phyloP scores from a whole-genome alignment of 2,329 filamentous ascomycete species.

The Curvularia sp. region DNA sequence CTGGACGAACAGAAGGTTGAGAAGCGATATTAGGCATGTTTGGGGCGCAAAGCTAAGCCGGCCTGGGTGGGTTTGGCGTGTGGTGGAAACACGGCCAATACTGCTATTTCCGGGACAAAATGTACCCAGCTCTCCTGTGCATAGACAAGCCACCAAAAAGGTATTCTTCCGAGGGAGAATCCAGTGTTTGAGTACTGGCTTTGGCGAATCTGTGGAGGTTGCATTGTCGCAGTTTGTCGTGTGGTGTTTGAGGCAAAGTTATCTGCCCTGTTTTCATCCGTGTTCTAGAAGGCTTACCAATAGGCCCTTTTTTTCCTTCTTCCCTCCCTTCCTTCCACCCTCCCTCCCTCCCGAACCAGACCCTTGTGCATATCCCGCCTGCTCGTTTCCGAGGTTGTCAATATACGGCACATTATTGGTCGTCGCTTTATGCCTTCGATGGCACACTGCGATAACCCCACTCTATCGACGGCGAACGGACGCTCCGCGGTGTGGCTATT shows the following conservation, averaged over 20 bases:
- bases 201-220: not conserved
- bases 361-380: not conserved
- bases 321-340: not conserved
- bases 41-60: constrained; percentile 1
- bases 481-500: constrained; percentile 3
- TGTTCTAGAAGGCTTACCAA: not conserved
- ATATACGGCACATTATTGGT: not conserved
- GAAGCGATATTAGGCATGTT: constrained; percentile 14
- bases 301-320: not conserved
- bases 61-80: constrained; percentile 2
- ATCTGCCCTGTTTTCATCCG: not conserved
- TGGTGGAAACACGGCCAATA: constrained; percentile 6
- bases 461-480: constrained; percentile 5
- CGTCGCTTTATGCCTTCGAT: not conserved
- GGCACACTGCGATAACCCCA: not conserved
- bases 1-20: constrained; percentile 6
- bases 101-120: constrained; percentile 19
- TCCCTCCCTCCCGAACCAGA: not conserved
- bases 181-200: not conserved
- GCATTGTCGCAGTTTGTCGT: not conserved
- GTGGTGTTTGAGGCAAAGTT: not conserved
- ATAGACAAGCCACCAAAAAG: not conserved
- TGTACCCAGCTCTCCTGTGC: constrained; percentile 14
- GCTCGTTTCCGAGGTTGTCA: not conserved
- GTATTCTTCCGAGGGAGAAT: not conserved